These are phyloP conservation scores for Vitis hybrid DNA, from an alignment of 177 flowering plant species.

Conservation along the genomic window DNA sequence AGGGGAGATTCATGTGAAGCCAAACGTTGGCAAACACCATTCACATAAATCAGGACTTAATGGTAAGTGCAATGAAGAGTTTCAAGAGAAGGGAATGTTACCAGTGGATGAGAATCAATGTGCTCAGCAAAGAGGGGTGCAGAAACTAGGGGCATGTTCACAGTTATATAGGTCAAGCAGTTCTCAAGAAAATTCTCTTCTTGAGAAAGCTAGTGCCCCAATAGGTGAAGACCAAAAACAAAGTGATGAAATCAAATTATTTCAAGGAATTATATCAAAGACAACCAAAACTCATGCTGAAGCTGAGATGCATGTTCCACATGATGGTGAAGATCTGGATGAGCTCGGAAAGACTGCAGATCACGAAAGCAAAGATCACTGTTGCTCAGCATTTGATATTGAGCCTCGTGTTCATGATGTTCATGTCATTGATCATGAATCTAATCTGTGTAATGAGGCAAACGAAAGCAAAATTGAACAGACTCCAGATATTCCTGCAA, in stretches of 20 bases:
- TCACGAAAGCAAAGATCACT: slow-evolving; percentile 10
- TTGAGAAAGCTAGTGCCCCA: slow-evolving; percentile 18
- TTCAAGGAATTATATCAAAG: slow-evolving; percentile 10
- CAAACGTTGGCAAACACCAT: slow-evolving; percentile 15
- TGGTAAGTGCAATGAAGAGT: slow-evolving; percentile 22
- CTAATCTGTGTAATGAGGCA: slow-evolving; percentile 12
- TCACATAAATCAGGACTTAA: neutral
- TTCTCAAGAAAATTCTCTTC: slow-evolving; percentile 13
- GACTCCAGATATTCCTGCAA: slow-evolving; percentile 13
- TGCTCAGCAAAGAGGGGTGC: slow-evolving; percentile 13
- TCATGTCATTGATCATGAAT: slow-evolving; percentile 55
- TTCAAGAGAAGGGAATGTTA: slow-evolving; percentile 51
- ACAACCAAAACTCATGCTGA: slow-evolving; percentile 11
- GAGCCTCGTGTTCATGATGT: slow-evolving; percentile 60
- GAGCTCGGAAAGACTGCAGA: slow-evolving; percentile 18
- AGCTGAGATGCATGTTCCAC: slow-evolving; percentile 9
- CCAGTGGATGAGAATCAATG: slow-evolving; percentile 20
- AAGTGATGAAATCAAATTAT: slow-evolving; percentile 12
- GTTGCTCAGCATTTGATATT: slow-evolving; percentile 15
- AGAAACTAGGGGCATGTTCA: slow-evolving; percentile 7
- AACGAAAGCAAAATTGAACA: slow-evolving; percentile 20
- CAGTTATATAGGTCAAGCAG: slow-evolving; percentile 1
- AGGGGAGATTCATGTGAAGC: slow-evolving; percentile 8
- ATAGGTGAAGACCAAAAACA: slow-evolving; percentile 21
- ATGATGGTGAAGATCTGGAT: slow-evolving; percentile 17